These are phyloP conservation scores for Cystofilobasidium bisporidii DNA, from an alignment of 768 basidiomycete genomes.

Conservation along the genomic window DNA sequence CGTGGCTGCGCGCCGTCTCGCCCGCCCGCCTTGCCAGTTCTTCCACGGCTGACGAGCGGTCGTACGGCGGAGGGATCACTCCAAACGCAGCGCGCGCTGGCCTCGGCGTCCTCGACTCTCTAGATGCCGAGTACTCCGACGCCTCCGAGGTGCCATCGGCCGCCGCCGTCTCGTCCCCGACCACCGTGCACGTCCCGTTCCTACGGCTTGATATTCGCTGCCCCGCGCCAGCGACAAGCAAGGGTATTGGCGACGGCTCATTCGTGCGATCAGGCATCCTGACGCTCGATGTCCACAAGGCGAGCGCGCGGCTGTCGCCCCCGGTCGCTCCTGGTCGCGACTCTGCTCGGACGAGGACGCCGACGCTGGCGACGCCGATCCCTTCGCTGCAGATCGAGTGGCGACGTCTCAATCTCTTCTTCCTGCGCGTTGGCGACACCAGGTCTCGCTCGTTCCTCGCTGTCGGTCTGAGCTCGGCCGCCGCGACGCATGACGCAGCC, in stretches of 20 bases:
- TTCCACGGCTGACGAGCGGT: constrained; percentile 12
- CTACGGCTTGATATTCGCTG: constrained; percentile 61
- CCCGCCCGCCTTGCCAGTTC: constrained; percentile 16
- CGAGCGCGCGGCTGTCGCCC: background rate
- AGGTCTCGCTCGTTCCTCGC: constrained; percentile 35
- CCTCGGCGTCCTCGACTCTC: background rate
- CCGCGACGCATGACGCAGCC: constrained; percentile 8
- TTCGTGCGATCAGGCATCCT: constrained; percentile 19
- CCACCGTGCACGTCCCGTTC: constrained; percentile 43
- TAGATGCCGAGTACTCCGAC: background rate
- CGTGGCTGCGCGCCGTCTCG: constrained; percentile 48
- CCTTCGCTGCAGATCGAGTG: constrained; percentile 30
- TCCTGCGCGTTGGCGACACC: constrained; percentile 33
- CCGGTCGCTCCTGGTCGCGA: no score
- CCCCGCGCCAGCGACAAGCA: constrained; percentile 48
- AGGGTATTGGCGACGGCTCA: constrained; percentile 30
- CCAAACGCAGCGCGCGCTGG: background rate
- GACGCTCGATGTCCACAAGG: constrained; percentile 19
- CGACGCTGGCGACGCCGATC: no score
- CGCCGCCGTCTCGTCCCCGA: constrained; percentile 38
- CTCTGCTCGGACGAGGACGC: background rate
- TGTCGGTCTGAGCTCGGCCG: constrained; percentile 32
- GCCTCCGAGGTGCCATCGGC: constrained; percentile 6
- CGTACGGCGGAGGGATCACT: no score
- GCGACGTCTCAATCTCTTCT: constrained; percentile 35